These are phyloP conservation scores for Hypomontagnella submonticulosa DNA, from an alignment of 495 filamentous ascomycete genomes.

Conservation along the genomic window DNA sequence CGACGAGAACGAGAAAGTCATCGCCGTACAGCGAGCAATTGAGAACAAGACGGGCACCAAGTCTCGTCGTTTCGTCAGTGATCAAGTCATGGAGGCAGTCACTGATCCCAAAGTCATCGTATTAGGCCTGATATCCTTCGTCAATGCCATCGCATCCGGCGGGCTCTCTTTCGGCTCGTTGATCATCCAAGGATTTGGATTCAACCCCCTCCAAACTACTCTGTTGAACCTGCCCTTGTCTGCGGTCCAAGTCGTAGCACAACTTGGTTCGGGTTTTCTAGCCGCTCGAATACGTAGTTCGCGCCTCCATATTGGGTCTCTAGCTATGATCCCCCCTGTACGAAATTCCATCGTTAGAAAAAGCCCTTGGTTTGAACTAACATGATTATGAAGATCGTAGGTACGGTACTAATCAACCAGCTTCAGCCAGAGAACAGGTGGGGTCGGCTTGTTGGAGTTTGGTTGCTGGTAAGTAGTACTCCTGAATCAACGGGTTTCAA, in stretches of 20 bases:
- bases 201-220: conserved; percentile 61
- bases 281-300: conserved; percentile 18
- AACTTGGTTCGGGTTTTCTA: conserved; percentile 28
- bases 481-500: neutral
- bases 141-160: conserved; percentile 43
- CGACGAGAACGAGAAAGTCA: conserved; percentile 43
- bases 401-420: conserved; percentile 38
- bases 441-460: conserved; percentile 38
- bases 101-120: conserved; percentile 44
- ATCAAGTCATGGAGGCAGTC: conserved; percentile 47
- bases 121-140: conserved; percentile 45
- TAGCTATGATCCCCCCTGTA: conserved; percentile 39
- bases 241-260: conserved; percentile 30
- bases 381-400: conserved; percentile 27
- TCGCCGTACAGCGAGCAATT: conserved; percentile 43
- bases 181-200: conserved; percentile 69
- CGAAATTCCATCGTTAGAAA: neutral
- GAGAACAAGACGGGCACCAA: conserved; percentile 50
- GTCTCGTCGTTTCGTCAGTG: conserved; percentile 40
- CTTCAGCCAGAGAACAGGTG: conserved; percentile 27
- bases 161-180: conserved; percentile 60
- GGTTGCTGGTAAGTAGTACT: conserved; percentile 34
- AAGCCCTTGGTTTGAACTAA: neutral
- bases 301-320: conserved; percentile 31
- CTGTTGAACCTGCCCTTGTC: conserved; percentile 51